Conservation (phyloP, 768 basidiomycete genomes). For the Vararia minispora region DNA sequence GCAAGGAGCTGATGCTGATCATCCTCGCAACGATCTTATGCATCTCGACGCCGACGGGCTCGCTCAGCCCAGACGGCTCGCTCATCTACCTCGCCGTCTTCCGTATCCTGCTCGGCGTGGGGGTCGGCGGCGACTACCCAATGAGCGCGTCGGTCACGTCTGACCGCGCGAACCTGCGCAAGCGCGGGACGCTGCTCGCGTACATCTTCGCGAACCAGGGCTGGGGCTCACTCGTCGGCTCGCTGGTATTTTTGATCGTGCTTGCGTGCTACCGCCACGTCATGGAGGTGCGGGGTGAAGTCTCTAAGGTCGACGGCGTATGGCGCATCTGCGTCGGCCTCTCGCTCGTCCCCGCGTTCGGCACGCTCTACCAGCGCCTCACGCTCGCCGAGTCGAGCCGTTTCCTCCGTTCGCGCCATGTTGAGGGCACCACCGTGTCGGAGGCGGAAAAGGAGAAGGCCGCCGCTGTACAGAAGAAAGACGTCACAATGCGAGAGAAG, state of each 20-base stretch:
- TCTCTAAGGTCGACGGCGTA: conserved; percentile 59
- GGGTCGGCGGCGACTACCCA: conserved; percentile 74
- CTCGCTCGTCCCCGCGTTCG: conserved; percentile 65
- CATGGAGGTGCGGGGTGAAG: conserved; percentile 48
- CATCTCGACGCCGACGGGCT: conserved; percentile 53
- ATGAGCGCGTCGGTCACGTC: conserved; percentile 63
- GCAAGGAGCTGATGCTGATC: conserved; percentile 73
- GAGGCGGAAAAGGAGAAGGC: conserved; percentile 17
- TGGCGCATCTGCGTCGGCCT: conserved; percentile 72
- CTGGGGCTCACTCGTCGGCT: conserved; percentile 62
- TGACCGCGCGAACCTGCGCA: conserved; percentile 52
- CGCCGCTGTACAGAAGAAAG: too few species aligned
- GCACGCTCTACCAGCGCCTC: conserved; percentile 64
- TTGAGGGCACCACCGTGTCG: conserved; percentile 21
- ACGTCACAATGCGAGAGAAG: too few species aligned
- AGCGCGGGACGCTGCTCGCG: conserved; percentile 63
- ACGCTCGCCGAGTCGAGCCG: conserved; percentile 61
- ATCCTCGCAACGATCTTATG: conserved; percentile 67
- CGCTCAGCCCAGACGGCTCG: conserved; percentile 34
- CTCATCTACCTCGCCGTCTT: conserved; percentile 58
- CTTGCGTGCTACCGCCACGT: conserved; percentile 49
- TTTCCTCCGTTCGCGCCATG: conserved; percentile 30
- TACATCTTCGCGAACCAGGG: conserved; percentile 74
- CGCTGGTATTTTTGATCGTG: conserved; percentile 51
- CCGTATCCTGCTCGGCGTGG: conserved; percentile 66